Conservation (phyloP, 768 basidiomycete genomes). For the Astraeus odoratus region DNA sequence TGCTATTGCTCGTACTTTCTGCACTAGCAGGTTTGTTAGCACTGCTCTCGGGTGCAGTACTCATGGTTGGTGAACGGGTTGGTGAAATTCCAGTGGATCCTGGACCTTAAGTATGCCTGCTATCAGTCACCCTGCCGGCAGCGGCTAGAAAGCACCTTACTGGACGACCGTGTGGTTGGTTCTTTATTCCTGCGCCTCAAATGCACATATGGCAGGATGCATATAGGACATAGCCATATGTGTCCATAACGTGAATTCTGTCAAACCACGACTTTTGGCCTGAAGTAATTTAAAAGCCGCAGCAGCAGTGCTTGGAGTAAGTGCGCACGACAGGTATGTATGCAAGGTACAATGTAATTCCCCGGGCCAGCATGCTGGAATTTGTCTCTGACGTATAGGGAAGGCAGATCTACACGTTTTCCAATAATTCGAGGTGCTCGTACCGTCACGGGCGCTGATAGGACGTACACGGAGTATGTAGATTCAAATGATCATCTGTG, state of each 20-base stretch:
- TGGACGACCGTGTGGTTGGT: background rate
- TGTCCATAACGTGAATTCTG: background rate
- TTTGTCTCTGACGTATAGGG: background rate
- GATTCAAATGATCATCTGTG: background rate
- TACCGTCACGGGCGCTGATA: background rate
- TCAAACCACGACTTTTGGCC: background rate
- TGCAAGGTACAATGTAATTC: background rate
- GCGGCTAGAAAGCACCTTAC: background rate
- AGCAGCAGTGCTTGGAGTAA: background rate
- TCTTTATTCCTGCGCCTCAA: background rate
- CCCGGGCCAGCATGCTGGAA: background rate
- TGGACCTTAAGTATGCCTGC: background rate
- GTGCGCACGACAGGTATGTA: background rate
- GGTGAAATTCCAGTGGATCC: background rate
- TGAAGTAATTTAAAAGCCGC: background rate
- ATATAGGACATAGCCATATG: background rate
- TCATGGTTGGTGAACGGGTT: conserved; percentile 4
- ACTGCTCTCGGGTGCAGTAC: conserved; percentile 7
- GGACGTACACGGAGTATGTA: background rate
- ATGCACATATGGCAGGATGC: background rate
- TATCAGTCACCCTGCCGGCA: background rate
- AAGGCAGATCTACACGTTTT: background rate
- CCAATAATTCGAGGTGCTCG: background rate
- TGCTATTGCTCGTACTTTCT: background rate
- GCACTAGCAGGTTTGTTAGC: conserved; percentile 7